Percentiles rank a stretch among this genome's conserved stretches.
These are phyloP conservation scores for Globisporangium camurandrum DNA, from an alignment of 352 stramenopile genomes.

Conservation along the genomic window DNA sequence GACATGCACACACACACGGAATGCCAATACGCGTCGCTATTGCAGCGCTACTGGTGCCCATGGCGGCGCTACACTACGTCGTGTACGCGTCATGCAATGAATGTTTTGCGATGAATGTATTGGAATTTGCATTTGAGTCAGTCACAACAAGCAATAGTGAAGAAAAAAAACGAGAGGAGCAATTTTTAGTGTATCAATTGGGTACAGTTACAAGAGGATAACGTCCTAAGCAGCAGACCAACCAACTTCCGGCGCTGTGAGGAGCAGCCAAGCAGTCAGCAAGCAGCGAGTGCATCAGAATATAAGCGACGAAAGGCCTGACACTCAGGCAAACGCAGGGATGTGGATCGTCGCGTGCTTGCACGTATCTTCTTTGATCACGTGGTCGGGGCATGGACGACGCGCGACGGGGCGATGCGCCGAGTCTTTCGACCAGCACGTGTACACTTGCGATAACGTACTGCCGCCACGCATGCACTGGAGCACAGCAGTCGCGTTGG, in stretches of 20 bases:
- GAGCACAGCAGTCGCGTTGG: constrained; percentile 12
- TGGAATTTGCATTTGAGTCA: no score
- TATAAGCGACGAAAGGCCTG: neutral
- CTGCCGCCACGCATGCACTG: constrained; percentile 28
- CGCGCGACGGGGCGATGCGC: constrained; percentile 38
- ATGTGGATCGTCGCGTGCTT: constrained; percentile 38
- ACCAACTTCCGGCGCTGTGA: no score
- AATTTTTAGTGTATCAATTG: no score
- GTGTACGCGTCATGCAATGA: no score
- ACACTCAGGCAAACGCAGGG: constrained; percentile 26
- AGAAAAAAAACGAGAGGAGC: no score
- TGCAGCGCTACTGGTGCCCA: no score
- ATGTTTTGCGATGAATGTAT: no score
- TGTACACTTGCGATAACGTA: constrained; percentile 69
- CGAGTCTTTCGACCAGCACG: constrained; percentile 71
- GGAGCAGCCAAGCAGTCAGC: neutral
- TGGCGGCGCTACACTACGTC: no score
- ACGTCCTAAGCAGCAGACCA: neutral
- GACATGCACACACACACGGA: no score
- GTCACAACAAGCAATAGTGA: no score
- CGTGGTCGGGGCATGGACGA: constrained; percentile 46
- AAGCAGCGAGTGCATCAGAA: neutral
- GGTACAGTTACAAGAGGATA: neutral
- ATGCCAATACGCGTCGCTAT: no score
- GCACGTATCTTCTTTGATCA: constrained; percentile 73